Conservation (phyloP, 2,329 filamentous ascomycete species). For the Talaromyces pinophilus region DNA sequence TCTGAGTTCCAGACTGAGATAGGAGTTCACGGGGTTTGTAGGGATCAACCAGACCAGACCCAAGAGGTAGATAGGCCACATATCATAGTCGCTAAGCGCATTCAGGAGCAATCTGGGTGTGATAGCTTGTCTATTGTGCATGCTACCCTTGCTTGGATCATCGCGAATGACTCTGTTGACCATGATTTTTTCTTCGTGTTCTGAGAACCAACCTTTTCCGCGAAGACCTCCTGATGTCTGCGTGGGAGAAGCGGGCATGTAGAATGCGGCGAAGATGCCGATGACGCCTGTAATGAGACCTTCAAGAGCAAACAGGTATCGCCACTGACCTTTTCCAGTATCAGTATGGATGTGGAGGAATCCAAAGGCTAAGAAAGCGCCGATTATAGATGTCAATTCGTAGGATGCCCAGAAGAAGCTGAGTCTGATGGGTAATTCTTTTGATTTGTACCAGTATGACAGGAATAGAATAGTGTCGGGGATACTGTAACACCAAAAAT, state of each 20-base stretch:
- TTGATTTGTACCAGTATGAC: constrained; percentile 73
- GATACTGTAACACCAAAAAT: constrained; percentile 31
- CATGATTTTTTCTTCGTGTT: constrained; percentile 69
- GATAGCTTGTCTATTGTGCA: constrained; percentile 62
- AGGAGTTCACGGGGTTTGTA: constrained; percentile 37
- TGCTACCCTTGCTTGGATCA: constrained; percentile 60
- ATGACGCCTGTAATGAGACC: constrained; percentile 56
- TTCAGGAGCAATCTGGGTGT: constrained; percentile 51
- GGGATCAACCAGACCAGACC: constrained; percentile 50
- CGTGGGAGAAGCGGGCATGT: constrained; percentile 65
- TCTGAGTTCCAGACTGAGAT: constrained; percentile 48
- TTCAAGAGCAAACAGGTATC: constrained; percentile 47
- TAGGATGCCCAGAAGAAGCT: constrained; percentile 72
- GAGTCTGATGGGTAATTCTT: constrained; percentile 67
- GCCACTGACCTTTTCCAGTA: constrained; percentile 45
- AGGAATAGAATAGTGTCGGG: constrained; percentile 57
- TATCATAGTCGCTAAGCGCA: constrained; percentile 57
- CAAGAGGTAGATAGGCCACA: constrained; percentile 59
- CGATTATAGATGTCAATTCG: constrained; percentile 47
- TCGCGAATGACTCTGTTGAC: constrained; percentile 62
- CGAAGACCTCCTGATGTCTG: constrained; percentile 64
- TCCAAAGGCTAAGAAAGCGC: constrained; percentile 51
- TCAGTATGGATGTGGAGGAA: constrained; percentile 43
- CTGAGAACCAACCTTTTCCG: constrained; percentile 67
- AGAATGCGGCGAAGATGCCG: constrained; percentile 58